Evolutionary conservation across 1,284 basidiomycete genomes (phyloP), one percentile per base, ranked within the genome.

Genomic region (Rhodotorula glutinis): DNA sequence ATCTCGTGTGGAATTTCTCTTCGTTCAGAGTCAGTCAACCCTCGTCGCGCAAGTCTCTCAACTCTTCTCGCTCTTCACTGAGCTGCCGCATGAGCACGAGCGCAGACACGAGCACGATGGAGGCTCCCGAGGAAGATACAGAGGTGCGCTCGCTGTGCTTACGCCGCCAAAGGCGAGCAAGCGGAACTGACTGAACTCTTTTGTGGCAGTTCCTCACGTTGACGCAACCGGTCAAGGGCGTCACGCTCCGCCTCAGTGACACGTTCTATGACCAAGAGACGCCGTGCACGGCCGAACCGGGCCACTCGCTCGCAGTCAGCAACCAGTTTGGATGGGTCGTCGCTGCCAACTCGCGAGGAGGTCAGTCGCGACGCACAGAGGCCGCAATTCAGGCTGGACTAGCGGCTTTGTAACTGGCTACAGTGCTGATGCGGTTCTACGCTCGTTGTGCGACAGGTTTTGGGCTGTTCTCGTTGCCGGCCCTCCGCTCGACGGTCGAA

Each of bases 321-420:
- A 75, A 73, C 55, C 43, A 55, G 4, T 75, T 68, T 40, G 75
- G 73, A 2, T 73, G 63, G 56, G 56, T 55, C 19, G 63, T 69
- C 29, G 71, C 60, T 0, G 56, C 43, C 3, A 53, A 33, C 19
- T 60, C 49, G 23, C 41, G 52, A 11, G 40, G 59, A 29, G 72
- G 72, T 67, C 21, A 63, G 70, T 64, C 27, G 2, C 47, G n/a
- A n/a, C n/a, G n/a, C n/a, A n/a, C n/a, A n/a, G n/a, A n/a, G n/a
- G n/a, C n/a, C n/a, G n/a, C n/a, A n/a, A n/a, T n/a, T n/a, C n/a
- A n/a, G n/a, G n/a, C n/a, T n/a, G n/a, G n/a, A n/a, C n/a, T n/a
- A n/a, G n/a, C n/a, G n/a, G n/a, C n/a, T n/a, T n/a, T n/a, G n/a
- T n/a, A n/a, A n/a, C n/a, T n/a, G n/a, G n/a, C n/a, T n/a, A n/a